Base-by-base conservation (phyloP, 345 rosid species). In the Geranium rotundifolium region DNA sequence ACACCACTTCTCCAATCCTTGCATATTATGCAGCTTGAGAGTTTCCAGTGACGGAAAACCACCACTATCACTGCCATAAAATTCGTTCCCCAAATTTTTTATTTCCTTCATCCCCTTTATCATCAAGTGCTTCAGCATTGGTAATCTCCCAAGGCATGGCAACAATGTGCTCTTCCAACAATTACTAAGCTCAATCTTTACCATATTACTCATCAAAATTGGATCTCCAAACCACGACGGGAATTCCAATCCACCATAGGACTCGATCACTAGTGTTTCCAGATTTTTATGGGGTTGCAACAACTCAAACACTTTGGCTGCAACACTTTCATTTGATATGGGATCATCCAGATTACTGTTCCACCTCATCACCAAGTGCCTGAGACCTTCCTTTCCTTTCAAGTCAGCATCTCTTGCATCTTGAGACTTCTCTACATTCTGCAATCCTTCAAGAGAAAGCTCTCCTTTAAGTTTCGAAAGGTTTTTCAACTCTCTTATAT, bases 401-500 rank as follows among this genome's bases (percentile, higher is more conserved):
- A 65, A 14, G 19, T 27, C 46, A 19, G 69, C 69, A 14, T 57
- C 34, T 20, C 8, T 57, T 12, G 62, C 68, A 65, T 63, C 76
- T 34, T 27, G 46, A 5, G 13, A 30, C 27, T 59, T 56, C 20
- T 30, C 18, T 31, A 72, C 65, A 57, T 54, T 68, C 1, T 68
- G 59, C 61, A 79, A 61, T 7, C 66, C 65, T 2, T 15, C 30
- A 19, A 77, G 57, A 29, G 56, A 60, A 19, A 77, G 73, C 16
- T 54, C 1, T 7, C 81, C 80, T 13, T 20, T 58, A n/a, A 79
- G 75, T 62, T 49, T 10, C 5, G 54, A 17, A 17, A 79, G 58
- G 49, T 62, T 61, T 58, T 64, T 64, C 64, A 79, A 67, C 46
- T 71, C 74, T 30, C 31, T 50, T 34, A 73, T 55, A 23, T 41